A percentile compares a stretch with the other conserved stretches of the same genome.
Evolutionary conservation across 768 basidiomycete species (phyloP).

Genomic region (Mycena epipterygia): DNA sequence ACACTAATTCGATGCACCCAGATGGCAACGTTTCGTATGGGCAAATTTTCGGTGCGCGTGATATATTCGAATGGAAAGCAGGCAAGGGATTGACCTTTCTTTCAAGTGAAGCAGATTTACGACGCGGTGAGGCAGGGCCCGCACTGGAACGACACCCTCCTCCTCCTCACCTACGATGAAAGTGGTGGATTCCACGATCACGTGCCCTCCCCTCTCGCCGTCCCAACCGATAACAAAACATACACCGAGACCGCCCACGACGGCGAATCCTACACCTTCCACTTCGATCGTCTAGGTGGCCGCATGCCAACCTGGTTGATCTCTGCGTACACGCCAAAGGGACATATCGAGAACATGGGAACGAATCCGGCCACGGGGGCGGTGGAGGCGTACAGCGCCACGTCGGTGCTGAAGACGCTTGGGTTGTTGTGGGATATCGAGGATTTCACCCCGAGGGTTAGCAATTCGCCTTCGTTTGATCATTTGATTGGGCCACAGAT

Average conservation of each 20-base stretch:
- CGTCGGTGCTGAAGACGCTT: constrained; percentile 38
- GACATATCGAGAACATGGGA: constrained; percentile 42
- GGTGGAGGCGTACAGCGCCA: constrained; percentile 37
- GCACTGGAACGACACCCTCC: constrained; percentile 46
- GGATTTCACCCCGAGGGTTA: constrained; percentile 37
- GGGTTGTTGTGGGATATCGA: constrained; percentile 37
- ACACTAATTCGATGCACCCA: constrained; percentile 44
- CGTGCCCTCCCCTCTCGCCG: constrained; percentile 47
- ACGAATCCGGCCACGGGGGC: constrained; percentile 38
- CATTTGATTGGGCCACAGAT: constrained; percentile 36
- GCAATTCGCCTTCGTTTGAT: constrained; percentile 36
- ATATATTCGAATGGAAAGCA: too few species aligned
- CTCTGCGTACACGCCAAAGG: constrained; percentile 42
- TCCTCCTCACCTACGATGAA: constrained; percentile 51
- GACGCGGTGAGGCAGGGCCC: constrained; percentile 46
- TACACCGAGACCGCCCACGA: constrained; percentile 45
- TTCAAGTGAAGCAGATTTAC: constrained; percentile 47
- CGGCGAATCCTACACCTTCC: constrained; percentile 40
- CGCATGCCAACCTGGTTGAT: constrained; percentile 46
- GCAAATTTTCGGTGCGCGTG: constrained; percentile 45
- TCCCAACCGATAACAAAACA: constrained; percentile 42
- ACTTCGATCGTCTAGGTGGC: constrained; percentile 45
- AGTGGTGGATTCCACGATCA: constrained; percentile 50
- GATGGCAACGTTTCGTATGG: constrained; percentile 41
- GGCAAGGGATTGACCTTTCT: too few species aligned